Evolutionary conservation across 2,329 filamentous ascomycete species (phyloP), one percentile per base, ranked within the genome.

Genomic region (Scopulariopsis brevicaulis): DNA sequence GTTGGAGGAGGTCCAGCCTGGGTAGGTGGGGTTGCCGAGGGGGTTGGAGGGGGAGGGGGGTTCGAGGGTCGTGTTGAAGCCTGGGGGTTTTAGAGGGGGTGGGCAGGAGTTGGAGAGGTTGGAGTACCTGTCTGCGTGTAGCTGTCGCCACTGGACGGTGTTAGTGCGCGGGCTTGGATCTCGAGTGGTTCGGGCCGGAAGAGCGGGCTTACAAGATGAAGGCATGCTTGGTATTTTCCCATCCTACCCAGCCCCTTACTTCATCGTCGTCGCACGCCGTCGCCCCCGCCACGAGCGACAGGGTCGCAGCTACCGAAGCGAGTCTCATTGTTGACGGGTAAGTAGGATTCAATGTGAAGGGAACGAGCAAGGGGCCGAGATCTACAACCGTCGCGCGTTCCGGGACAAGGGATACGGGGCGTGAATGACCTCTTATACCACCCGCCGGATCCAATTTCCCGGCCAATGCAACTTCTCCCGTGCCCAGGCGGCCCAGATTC

Each of bases 21-120:
- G 78, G 61, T 79, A 81, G 0, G 71, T 61, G 0, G 84, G 84
- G 63, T 87, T 87, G 0, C 84, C 84, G 52, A 87, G 72, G 0
- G 83, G 82, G 62, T 85, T 84, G 1, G 71, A 66, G 2, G 72
- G 62, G 8, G 73, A 77, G 1, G 84, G 82, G 43, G 82, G 75
- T 0, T 73, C 68, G 24, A 74, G 71, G 12, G 69, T 74, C 50
- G 77, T 70, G 59, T 83, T 70, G 68, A 87, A 87, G 10, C 78
- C 78, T 60, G 68, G 28, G 28, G 28, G 28, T 32, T 4, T 56
- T 22, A 20, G 35, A 48, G 18, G n/a, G 22, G 35, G 32, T 4
- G 5, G 37, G 18, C 12, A 10, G 11, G 12, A 18, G 43, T 14
- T 35, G 35, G 43, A 10, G 48, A 25, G 51, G 37, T 34, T 28